Evolutionary conservation across 2,329 filamentous ascomycete species (phyloP), one percentile per base, ranked within the genome.

Genomic region (Epichloe sibirici): DNA sequence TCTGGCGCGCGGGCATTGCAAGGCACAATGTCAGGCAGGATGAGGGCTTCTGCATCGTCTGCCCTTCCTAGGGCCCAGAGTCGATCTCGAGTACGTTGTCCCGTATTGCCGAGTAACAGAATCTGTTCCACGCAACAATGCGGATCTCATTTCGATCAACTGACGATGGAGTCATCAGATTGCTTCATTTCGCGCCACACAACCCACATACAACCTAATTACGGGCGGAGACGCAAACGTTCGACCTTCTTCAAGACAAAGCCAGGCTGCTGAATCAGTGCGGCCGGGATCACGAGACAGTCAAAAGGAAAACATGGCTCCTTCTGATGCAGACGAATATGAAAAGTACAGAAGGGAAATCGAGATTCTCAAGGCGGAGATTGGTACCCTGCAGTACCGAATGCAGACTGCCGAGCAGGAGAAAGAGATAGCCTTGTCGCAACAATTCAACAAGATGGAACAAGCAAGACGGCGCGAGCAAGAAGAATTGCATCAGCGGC

Each of bases 371-470:
- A 90, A 91, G 63, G 88, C 91, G 2, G 89, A 96, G 68, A 75
- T 97, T 43, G 93, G 90, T 56, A 88, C 89, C 0, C 73, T 96
- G 49, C 85, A 84, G 56, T 98, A 96, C 70, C 88, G 91, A 54
- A 77, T 95, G 58, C 87, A 90, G 62, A 91, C 87, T 17, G 73
- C 88, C 51, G 90, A 91, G 61, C 88, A 95, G 60, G 91, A 97
- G 63, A 85, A 87, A 60, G 89, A 95, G 53, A 79, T 96, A 61
- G 74, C 83, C 47, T 77, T 82, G 9, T 75, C 95, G 15, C 83
- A 88, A 56, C 86, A 93, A 60, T 85, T 89, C 58, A 86, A 88
- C 61, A 91, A 95, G 62, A 68, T 95, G 23, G 82, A 91, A 56
- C 89, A 95, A 52, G 77, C 85, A 2, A 83, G 88, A 58, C 77